Conservation (phyloP, 495 filamentous ascomycete species). For the Trichocladium uniseriatum region DNA sequence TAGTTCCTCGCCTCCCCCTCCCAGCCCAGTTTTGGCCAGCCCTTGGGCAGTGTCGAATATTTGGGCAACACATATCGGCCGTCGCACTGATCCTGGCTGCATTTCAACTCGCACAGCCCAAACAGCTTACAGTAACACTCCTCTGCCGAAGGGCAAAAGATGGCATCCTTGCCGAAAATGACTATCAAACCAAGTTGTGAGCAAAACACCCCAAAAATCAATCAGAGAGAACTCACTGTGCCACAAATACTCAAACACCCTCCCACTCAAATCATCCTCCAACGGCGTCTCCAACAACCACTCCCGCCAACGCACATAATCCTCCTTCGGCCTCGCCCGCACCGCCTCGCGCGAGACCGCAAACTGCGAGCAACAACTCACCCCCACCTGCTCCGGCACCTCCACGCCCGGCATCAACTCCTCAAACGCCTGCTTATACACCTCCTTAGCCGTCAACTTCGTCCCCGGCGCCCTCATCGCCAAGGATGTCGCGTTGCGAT, state of each 20-base stretch:
- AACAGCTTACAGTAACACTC: conserved; percentile 59
- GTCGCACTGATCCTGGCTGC: conserved; percentile 18
- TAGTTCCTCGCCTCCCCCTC: conserved; percentile 22
- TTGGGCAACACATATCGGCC: conserved; percentile 28
- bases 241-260: conserved; percentile 66
- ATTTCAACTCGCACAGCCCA: conserved; percentile 46
- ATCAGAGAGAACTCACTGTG: conserved; percentile 48
- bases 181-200: conserved; percentile 14
- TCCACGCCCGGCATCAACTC: conserved; percentile 44
- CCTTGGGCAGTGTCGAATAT: conserved; percentile 23
- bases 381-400: conserved; percentile 38
- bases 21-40: conserved; percentile 32
- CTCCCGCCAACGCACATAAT: conserved; percentile 46
- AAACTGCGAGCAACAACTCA: conserved; percentile 64
- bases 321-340: conserved; percentile 34
- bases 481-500: too few species aligned
- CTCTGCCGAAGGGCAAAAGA: conserved; percentile 47
- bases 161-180: conserved; percentile 35
- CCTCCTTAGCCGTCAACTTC: conserved; percentile 4
- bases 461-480: neutral
- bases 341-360: conserved; percentile 50
- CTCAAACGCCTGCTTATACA: conserved; percentile 45
- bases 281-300: conserved; percentile 55
- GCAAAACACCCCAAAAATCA: conserved; percentile 24
- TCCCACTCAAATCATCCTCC: conserved; percentile 47